These are phyloP conservation scores for Salix exigua DNA, from an alignment of 345 rosid genomes.

Conservation along the genomic window DNA sequence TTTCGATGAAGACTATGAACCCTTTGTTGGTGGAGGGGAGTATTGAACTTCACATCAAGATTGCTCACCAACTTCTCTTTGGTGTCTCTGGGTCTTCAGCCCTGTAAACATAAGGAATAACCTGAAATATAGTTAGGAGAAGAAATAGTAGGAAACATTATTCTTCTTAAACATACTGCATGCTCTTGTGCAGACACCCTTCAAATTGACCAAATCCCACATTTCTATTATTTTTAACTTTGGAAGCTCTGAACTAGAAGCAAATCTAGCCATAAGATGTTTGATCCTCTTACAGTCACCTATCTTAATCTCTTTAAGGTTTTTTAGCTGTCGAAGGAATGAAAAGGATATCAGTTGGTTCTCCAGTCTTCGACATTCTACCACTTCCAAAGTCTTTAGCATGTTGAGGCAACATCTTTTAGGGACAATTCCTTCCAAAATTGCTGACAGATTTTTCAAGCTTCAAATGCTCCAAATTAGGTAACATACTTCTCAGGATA, in stretches of 20 bases:
- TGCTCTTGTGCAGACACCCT: slow-evolving; percentile 16
- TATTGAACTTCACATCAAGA: not conserved
- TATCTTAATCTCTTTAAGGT: slow-evolving; percentile 32
- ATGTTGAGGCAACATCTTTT: slow-evolving; percentile 22
- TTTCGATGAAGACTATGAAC: too few species aligned
- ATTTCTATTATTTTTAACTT: slow-evolving; percentile 25
- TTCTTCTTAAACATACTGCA: too few species aligned
- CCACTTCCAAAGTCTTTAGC: slow-evolving; percentile 25
- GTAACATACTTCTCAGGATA: slow-evolving; percentile 18
- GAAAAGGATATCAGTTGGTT: slow-evolving; percentile 21
- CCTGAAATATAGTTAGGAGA: too few species aligned
- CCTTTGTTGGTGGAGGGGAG: not conserved
- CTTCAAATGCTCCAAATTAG: slow-evolving; percentile 29
- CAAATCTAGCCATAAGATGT: slow-evolving; percentile 10
- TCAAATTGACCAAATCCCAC: slow-evolving; percentile 25
- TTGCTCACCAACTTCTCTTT: not conserved
- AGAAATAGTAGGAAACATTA: too few species aligned
- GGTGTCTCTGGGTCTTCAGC: not conserved
- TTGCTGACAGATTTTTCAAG: slow-evolving; percentile 15
- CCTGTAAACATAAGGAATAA: not conserved
- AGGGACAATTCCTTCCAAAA: slow-evolving; percentile 23
- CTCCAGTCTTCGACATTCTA: slow-evolving; percentile 23
- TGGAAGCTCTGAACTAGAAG: slow-evolving; percentile 10
- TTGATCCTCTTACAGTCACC: slow-evolving; percentile 22
- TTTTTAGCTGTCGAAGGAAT: slow-evolving; percentile 21